Evolutionary conservation across 208 protist species (phyloP), one percentile per base, ranked within the genome.

Genomic region (Wallacemonas sp.): DNA sequence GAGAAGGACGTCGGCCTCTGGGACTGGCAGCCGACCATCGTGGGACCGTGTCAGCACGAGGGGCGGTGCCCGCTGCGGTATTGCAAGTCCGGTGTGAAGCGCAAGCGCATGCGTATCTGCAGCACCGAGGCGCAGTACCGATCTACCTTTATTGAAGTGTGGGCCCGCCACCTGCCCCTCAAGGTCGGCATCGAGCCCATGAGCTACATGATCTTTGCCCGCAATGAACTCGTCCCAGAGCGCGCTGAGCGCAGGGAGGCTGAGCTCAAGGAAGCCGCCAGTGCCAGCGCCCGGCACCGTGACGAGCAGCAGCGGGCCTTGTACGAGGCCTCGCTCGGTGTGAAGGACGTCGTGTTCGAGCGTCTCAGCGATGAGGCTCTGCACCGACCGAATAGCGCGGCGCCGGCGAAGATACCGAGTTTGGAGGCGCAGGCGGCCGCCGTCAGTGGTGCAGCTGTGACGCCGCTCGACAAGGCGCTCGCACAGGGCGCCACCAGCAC

Each of bases 11-110:
- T 92, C 17, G 90, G 90, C 1, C 61, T 93, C 39, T 95, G 90
- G 86, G 90, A 95, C 70, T 93, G 86, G 84, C 90, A 95, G 78
- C 90, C 90, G 14, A 95, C 90, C 19, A 87, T 95, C 44, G 68
- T 95, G 17, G 90, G 70, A 1, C 90, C 90, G n/a, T 95, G 90
- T 58, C 90, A 84, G 36, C 90, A 95, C 68, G 86, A 93, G 68
- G 36, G 75, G 12, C 86, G 80, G 61, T 95, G 90, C 63, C 90
- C 90, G 14, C 72, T 95, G 36, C 79, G 86, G 9, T 86, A 95
- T 72, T 88, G 84, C 72, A 91, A 90, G 68, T 61, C 77, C 5
- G 90, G 90, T 51, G 84, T 93, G 41, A 95, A 95, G 77, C 74
- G 83, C 26, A 88, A 91, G 63, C 81, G 84, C 24, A 91, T 95